A percentile compares a stretch with the other conserved stretches of the same genome.
Evolutionary conservation across 352 stramenopile species (phyloP).

Genomic region (Phytopythium montanum): DNA sequence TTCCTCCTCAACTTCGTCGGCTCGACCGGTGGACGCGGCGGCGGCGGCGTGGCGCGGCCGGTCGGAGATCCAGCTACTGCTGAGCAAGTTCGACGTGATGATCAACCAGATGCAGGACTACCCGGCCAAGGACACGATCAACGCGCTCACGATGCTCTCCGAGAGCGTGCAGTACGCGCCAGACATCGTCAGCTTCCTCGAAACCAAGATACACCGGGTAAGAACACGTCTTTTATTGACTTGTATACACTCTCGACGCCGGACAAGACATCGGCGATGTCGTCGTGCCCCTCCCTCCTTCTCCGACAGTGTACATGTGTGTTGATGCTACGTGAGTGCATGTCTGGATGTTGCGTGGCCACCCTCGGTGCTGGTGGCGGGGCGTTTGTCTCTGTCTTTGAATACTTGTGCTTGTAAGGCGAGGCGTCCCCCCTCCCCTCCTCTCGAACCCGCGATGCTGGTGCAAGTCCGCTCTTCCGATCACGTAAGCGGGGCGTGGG

Average conservation of each 20-base stretch:
- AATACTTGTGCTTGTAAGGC: neutral
- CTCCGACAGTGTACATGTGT: neutral
- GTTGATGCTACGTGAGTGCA: neutral
- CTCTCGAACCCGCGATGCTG: neutral
- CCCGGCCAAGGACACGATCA: conserved; percentile 88
- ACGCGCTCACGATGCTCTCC: conserved; percentile 83
- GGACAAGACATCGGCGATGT: too few species aligned
- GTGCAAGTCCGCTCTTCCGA: neutral
- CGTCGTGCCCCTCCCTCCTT: too few species aligned
- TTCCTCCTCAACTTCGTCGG: neutral
- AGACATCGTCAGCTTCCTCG: conserved; percentile 86
- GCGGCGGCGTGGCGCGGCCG: neutral
- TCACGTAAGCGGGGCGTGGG: neutral
- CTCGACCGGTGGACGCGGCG: neutral
- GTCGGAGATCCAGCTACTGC: conserved; percentile 46
- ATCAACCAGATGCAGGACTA: conserved; percentile 88
- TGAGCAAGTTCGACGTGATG: conserved; percentile 77
- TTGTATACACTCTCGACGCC: neutral
- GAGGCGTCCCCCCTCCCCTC: conserved; percentile 2
- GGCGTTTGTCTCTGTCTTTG: neutral
- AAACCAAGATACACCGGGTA: conserved; percentile 89
- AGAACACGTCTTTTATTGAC: conserved; percentile 4
- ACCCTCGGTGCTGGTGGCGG: neutral
- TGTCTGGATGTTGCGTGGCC: neutral
- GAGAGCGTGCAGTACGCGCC: conserved; percentile 68